These are phyloP conservation scores for Ustilago trichophora DNA, from an alignment of 1,284 basidiomycete species.

Conservation along the genomic window DNA sequence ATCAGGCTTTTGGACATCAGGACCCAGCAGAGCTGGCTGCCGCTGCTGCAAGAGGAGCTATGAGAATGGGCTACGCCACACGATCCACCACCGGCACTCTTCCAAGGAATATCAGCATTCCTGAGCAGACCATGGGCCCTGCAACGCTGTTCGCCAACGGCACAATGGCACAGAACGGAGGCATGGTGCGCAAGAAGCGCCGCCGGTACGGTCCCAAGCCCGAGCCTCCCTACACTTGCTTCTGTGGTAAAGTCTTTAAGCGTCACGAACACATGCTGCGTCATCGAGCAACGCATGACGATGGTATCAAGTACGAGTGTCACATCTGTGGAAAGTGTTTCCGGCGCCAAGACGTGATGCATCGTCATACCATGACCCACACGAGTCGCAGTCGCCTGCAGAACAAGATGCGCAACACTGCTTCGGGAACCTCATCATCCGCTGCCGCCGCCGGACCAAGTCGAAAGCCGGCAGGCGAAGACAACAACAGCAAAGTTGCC, in stretches of 20 bases:
- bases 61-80: no score
- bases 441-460: no score
- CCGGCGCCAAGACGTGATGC: constrained; percentile 49
- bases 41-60: no score
- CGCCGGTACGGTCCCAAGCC: constrained; percentile 42
- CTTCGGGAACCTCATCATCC: no score
- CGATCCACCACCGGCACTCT: constrained; percentile 21
- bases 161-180: not conserved
- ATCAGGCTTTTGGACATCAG: constrained; percentile 6
- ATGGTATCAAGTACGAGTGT: constrained; percentile 42
- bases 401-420: constrained; percentile 30
- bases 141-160: constrained; percentile 1
- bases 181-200: constrained; percentile 27
- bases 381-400: constrained; percentile 19
- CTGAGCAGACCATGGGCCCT: not conserved
- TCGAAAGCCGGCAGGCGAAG: no score
- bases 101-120: not conserved
- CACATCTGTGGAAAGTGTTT: constrained; percentile 46
- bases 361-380: constrained; percentile 48
- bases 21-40: not conserved
- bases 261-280: constrained; percentile 51
- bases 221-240: constrained; percentile 42
- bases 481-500: no score
- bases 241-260: constrained; percentile 47
- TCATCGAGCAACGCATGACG: constrained; percentile 47